A percentile compares a stretch with the other conserved stretches of the same genome.
phyloP scores from a whole-genome alignment of 2,329 filamentous ascomycete species.

The Claviceps cyperi region DNA sequence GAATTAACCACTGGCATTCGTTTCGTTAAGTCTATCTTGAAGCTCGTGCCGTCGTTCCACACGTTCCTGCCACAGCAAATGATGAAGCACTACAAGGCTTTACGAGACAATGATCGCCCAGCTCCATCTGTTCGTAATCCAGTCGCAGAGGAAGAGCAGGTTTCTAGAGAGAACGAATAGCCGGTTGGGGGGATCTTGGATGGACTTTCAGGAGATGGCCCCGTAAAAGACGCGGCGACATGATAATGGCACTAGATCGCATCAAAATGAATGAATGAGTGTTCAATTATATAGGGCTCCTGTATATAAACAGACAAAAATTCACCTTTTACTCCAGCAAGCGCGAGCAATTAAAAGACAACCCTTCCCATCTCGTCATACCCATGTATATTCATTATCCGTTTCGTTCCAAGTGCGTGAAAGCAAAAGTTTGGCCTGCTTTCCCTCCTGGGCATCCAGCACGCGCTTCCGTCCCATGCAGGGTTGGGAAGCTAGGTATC shows the following conservation, averaged over 20 bases:
- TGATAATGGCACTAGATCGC: background rate
- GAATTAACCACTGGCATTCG: constrained; percentile 46
- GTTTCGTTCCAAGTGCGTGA: background rate
- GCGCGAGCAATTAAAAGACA: background rate
- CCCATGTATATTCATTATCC: background rate
- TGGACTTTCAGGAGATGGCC: background rate
- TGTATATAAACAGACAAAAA: background rate
- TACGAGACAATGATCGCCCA: constrained; percentile 28
- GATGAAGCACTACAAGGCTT: constrained; percentile 52
- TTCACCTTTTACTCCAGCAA: background rate
- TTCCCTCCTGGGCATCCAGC: background rate
- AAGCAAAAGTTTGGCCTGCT: background rate
- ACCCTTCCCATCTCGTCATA: background rate
- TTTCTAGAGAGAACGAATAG: constrained; percentile 8
- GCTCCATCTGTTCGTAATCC: constrained; percentile 28
- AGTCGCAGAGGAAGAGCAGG: constrained; percentile 13
- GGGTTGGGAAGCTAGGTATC: background rate
- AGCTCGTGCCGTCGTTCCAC: constrained; percentile 47
- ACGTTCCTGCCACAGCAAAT: constrained; percentile 52
- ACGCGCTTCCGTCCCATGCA: background rate
- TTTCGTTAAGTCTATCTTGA: constrained; percentile 47
- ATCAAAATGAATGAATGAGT: background rate
- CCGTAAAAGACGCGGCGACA: background rate
- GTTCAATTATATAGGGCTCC: background rate
- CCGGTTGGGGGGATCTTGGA: background rate